Conservation (phyloP, 768 basidiomycete genomes). For the Lyophyllum shimeji region DNA sequence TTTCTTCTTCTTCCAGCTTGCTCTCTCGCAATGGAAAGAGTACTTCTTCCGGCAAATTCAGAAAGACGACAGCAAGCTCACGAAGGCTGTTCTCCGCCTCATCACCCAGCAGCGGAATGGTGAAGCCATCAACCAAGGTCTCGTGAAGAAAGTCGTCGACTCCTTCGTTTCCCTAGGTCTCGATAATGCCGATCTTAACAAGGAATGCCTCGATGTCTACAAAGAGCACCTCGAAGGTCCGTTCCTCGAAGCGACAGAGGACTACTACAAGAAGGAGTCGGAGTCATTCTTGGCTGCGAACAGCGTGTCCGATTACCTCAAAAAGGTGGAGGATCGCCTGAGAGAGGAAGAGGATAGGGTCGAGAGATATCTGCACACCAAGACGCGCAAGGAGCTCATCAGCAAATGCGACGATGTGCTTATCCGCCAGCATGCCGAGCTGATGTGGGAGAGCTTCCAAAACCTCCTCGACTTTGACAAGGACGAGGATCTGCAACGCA, state of each 20-base stretch:
- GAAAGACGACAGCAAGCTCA: conserved; percentile 76
- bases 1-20: too few relatives aligned
- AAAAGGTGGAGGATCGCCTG: conserved; percentile 92
- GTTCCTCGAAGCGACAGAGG: conserved; percentile 87
- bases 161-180: conserved; percentile 96
- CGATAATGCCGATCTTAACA: conserved; percentile 89
- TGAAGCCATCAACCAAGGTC: conserved; percentile 90
- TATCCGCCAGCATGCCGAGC: conserved; percentile 84
- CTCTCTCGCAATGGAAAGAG: conserved; percentile 93
- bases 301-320: conserved; percentile 94
- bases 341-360: conserved; percentile 96
- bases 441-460: conserved; percentile 98
- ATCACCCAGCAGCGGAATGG: conserved; percentile 95
- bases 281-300: conserved; percentile 90
- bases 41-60: conserved; percentile 90
- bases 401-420: conserved; percentile 91
- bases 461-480: conserved; percentile 90
- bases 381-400: conserved; percentile 84
- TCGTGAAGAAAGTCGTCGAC: conserved; percentile 97
- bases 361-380: conserved; percentile 90
- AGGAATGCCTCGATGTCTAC: conserved; percentile 94
- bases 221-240: conserved; percentile 88
- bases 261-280: conserved; percentile 93
- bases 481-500: conserved; percentile 93
- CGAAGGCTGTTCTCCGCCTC: conserved; percentile 81